These are phyloP conservation scores for Calonectria hongkongensis DNA, from an alignment of 2,329 filamentous ascomycete species.

Conservation along the genomic window DNA sequence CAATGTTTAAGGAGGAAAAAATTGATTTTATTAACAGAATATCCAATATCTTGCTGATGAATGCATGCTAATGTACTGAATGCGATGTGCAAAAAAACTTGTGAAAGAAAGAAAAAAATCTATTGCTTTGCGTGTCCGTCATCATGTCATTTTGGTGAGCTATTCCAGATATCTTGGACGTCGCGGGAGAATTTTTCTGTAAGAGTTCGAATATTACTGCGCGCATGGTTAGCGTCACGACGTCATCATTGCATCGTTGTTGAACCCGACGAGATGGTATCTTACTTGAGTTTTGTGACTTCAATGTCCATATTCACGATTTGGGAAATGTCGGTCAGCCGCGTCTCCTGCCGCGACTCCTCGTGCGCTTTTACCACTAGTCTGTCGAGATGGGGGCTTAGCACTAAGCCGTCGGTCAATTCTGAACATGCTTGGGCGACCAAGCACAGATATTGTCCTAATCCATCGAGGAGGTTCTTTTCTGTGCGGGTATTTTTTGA, in stretches of 20 bases:
- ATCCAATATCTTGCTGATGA: background rate
- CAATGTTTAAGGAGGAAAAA: background rate
- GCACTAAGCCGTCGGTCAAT: conserved; percentile 12
- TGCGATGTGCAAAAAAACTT: background rate
- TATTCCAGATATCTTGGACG: conserved; percentile 18
- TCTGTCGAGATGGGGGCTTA: conserved; percentile 21
- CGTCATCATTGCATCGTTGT: too few relatives aligned
- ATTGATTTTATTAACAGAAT: background rate
- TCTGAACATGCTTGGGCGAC: conserved; percentile 20
- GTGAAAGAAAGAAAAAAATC: background rate
- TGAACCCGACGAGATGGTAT: too few relatives aligned
- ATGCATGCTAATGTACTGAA: background rate
- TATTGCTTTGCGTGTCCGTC: background rate
- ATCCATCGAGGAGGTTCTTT: conserved; percentile 2
- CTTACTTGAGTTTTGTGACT: conserved; percentile 21
- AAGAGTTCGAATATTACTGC: conserved; percentile 11
- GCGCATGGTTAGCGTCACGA: background rate
- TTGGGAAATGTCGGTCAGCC: conserved; percentile 15
- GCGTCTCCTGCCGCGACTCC: conserved; percentile 2
- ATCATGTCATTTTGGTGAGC: background rate
- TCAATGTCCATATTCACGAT: conserved; percentile 23
- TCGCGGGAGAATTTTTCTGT: conserved; percentile 16
- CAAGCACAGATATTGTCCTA: conserved; percentile 13
- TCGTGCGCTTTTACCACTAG: conserved; percentile 18
- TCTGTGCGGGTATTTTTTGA: background rate